These are phyloP conservation scores for Fennellomyces sp. DNA, from an alignment of 371 early-diverging fungal genomes.

Conservation along the genomic window DNA sequence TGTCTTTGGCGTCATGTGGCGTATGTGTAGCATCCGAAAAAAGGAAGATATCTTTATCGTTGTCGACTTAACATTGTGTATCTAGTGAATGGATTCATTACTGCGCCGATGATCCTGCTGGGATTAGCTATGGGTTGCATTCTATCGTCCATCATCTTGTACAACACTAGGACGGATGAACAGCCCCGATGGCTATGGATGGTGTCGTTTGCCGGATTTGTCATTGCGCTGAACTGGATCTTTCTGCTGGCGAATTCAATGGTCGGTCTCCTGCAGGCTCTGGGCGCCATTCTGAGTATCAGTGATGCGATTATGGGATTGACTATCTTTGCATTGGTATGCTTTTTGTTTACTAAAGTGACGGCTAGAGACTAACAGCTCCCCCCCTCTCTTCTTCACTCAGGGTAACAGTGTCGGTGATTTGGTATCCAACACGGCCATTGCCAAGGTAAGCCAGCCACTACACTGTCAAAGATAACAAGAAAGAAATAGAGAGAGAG, in stretches of 20 bases:
- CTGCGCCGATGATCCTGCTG: not conserved
- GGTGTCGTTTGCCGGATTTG: slow-evolving; percentile 71
- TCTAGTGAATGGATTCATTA: slow-evolving; percentile 21
- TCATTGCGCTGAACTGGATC: slow-evolving; percentile 78
- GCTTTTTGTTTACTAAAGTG: not conserved
- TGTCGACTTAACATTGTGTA: slow-evolving; percentile 3
- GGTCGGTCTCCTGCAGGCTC: slow-evolving; percentile 75
- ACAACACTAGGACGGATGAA: slow-evolving; percentile 24
- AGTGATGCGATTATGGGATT: slow-evolving; percentile 84
- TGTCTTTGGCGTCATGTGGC: slow-evolving; percentile 34
- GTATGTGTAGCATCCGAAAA: slow-evolving; percentile 24
- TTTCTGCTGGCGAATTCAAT: slow-evolving; percentile 80
- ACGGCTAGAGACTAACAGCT: too few species aligned
- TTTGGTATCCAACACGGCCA: slow-evolving; percentile 82
- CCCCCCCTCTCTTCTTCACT: not conserved
- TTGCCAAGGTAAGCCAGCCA: slow-evolving; percentile 55
- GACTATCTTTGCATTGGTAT: slow-evolving; percentile 81
- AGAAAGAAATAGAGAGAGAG: too few species aligned
- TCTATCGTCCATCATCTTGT: slow-evolving; percentile 16
- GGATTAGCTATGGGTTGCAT: slow-evolving; percentile 28
- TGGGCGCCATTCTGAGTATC: slow-evolving; percentile 74
- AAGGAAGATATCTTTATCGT: too few species aligned
- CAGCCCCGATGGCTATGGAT: slow-evolving; percentile 46
- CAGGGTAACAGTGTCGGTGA: slow-evolving; percentile 86
- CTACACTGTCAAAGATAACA: too few species aligned